Conservation (phyloP, 129 eudicot species). For the Ambrosia trifida region DNA sequence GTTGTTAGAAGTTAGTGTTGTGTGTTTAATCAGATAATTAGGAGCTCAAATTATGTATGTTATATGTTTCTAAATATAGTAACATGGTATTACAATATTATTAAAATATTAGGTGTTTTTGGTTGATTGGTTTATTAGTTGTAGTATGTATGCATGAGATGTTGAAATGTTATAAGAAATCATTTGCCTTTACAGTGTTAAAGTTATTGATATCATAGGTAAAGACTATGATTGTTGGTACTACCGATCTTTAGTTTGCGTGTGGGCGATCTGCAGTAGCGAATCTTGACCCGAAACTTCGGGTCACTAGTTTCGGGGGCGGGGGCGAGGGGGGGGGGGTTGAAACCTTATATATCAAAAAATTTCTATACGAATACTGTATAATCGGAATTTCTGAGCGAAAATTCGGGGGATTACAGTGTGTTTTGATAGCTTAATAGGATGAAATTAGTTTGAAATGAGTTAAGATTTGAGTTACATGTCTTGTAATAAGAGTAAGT, state of each 20-base stretch:
- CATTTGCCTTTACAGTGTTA: neutral
- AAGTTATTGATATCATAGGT: neutral
- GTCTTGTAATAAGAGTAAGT: neutral
- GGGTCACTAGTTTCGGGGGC: too few species aligned
- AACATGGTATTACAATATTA: neutral
- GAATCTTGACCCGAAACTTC: too few species aligned
- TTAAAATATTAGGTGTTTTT: constrained; percentile 3
- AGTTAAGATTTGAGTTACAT: constrained; percentile 1
- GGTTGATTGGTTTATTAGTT: neutral
- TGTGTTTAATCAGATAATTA: neutral
- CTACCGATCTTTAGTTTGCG: neutral
- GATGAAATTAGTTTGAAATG: constrained; percentile 7
- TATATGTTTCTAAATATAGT: neutral
- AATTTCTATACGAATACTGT: too few species aligned
- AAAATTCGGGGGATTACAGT: too few species aligned
- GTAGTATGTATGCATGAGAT: neutral
- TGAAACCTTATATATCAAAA: too few species aligned
- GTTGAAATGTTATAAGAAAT: neutral
- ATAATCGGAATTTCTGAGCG: too few species aligned
- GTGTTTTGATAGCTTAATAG: neutral
- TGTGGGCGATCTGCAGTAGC: neutral
- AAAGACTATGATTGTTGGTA: neutral
- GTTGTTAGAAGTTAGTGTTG: constrained; percentile 1
- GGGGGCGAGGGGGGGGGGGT: too few species aligned
- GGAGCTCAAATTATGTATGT: neutral